phyloP scores from a whole-genome alignment of 2,329 filamentous ascomycete genomes.

The Neonectria faginata region DNA sequence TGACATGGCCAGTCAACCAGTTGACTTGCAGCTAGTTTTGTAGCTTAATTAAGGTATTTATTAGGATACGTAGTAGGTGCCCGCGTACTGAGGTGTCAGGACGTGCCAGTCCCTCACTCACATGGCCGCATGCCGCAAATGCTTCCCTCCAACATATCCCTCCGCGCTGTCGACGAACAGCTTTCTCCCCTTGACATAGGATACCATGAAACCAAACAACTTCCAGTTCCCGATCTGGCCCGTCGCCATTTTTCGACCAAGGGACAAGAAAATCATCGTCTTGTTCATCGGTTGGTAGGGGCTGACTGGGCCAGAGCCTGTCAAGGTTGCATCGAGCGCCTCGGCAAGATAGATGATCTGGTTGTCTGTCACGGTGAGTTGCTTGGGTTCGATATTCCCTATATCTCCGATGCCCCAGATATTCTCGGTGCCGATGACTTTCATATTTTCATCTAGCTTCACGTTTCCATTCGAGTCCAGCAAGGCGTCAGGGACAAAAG shows the following conservation, averaged over 20 bases:
- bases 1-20: too few relatives aligned
- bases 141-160: slow-evolving; percentile 47
- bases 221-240: slow-evolving; percentile 52
- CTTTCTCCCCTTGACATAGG: slow-evolving; percentile 50
- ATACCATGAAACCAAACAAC: slow-evolving; percentile 48
- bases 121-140: slow-evolving; percentile 46
- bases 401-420: slow-evolving; percentile 59
- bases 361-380: slow-evolving; percentile 48
- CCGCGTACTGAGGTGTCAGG: too few relatives aligned
- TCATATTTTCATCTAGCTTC: slow-evolving; percentile 49
- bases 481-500: slow-evolving; percentile 52
- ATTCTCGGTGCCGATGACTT: slow-evolving; percentile 49
- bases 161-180: slow-evolving; percentile 49
- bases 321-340: slow-evolving; percentile 47
- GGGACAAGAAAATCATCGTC: slow-evolving; percentile 47
- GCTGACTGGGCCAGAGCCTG: slow-evolving; percentile 19
- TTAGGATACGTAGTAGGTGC: too few relatives aligned
- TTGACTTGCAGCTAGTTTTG: too few relatives aligned
- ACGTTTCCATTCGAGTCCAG: slow-evolving; percentile 50
- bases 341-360: slow-evolving; percentile 49
- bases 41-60: too few relatives aligned
- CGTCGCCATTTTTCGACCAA: slow-evolving; percentile 45
- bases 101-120: slow-evolving; percentile 15
- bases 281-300: slow-evolving; percentile 41
- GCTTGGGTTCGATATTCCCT: slow-evolving; percentile 55